A percentile compares a stretch with the other conserved stretches of the same genome.
Conservation (phyloP, 495 filamentous ascomycete species). For the Aspergillus baeticus region DNA sequence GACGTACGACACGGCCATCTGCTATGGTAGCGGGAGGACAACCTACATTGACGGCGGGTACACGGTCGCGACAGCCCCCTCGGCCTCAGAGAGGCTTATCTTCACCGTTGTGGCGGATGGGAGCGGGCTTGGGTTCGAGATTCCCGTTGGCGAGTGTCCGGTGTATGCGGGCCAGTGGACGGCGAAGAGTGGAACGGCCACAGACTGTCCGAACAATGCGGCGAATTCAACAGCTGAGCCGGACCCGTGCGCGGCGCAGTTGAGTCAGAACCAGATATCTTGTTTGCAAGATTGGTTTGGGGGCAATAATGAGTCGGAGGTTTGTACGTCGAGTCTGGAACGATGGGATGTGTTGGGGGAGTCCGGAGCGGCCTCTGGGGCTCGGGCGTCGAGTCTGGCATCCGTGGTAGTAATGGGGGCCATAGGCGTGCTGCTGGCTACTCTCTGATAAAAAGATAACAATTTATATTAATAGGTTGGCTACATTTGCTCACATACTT, state of each 20-base stretch:
- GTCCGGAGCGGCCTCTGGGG: not conserved
- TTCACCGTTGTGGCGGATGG: conserved; percentile 2
- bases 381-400: too few relatives aligned
- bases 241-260: not conserved
- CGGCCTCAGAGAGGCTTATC: not conserved
- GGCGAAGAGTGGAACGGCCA: not conserved
- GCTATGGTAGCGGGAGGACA: not conserved
- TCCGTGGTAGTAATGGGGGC: too few relatives aligned
- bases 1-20: not conserved
- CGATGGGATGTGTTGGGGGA: not conserved
- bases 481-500: too few relatives aligned
- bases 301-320: not conserved
- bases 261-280: not conserved
- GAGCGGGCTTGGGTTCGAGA: not conserved
- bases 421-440: too few relatives aligned
- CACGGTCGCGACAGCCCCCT: not conserved
- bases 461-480: too few relatives aligned
- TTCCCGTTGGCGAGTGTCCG: not conserved
- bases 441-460: too few relatives aligned
- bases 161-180: not conserved
- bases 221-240: too few relatives aligned
- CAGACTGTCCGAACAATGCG: not conserved
- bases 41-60: not conserved
- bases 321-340: not conserved
- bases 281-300: not conserved